Evolutionary conservation across 768 basidiomycete species (phyloP).

Genomic region (Pilatotrama ljubarskyi): DNA sequence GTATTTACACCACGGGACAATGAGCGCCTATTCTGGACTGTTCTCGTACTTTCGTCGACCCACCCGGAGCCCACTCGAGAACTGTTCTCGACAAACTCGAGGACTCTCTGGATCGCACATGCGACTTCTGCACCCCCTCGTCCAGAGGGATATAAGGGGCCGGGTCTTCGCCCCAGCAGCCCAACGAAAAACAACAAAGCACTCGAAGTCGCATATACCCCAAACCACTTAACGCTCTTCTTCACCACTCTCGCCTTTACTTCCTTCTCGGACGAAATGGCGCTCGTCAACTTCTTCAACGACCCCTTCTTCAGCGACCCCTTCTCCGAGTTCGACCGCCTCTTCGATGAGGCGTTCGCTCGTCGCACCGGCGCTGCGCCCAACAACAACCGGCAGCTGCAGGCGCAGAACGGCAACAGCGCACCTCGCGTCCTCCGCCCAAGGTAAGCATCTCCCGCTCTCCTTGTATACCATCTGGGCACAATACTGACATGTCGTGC

Average conservation of each 20-base stretch:
- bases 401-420: constrained; percentile 5
- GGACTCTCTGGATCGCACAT: too few species aligned
- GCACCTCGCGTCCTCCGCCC: constrained; percentile 21
- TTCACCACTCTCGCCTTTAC: neutral
- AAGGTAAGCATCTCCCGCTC: constrained; percentile 2
- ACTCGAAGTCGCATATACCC: neutral
- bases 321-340: constrained; percentile 41
- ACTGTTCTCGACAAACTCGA: neutral
- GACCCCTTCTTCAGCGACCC: constrained; percentile 38
- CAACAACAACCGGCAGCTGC: constrained; percentile 10
- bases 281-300: constrained; percentile 40
- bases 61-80: neutral
- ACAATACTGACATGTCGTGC: neutral
- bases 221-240: neutral
- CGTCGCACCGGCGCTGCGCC: constrained; percentile 19
- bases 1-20: too few species aligned
- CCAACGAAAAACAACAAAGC: constrained; percentile 2
- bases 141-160: neutral
- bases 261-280: constrained; percentile 24
- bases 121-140: neutral
- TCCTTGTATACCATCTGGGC: neutral
- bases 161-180: neutral
- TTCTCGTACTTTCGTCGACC: constrained; percentile 4
- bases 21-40: neutral
- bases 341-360: constrained; percentile 43